Evolutionary conservation across 768 basidiomycete species (phyloP), one percentile per base, ranked within the genome.

Genomic region (Trametes elegans): DNA sequence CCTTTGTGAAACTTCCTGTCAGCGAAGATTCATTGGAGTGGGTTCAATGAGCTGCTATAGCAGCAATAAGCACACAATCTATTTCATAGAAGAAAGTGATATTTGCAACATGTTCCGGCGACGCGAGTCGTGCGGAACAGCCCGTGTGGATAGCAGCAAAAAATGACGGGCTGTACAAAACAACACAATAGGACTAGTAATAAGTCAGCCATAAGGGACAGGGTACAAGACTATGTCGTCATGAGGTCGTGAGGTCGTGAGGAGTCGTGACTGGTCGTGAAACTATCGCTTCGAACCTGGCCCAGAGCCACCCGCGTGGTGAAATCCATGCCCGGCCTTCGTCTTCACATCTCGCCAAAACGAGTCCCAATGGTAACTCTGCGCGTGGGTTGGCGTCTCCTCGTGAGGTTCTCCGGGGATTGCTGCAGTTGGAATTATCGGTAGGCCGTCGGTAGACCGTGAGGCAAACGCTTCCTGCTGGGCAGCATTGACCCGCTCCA

Each of bases 401-500:
- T 10, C n/a, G 34, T 36, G 32, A 0, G 14, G 40, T 19, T 29
- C 50, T 28, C 31, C 45, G 16, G 27, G n/a, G 16, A 1, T 21
- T 39, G 46, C 42, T 24, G 48, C 26, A 3, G 57, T 40, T 13
- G 52, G 34, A 7, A 36, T 14, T 10, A 44, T 40, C 8, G 52
- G 48, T 4, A 59, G 52, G 23, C 57, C 57, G 5, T 59, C 57
- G 16, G 42, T 53, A 16, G 48, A 38, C 8, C 50, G 38, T n/a
- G 38, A 40, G 7, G 57, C 66, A 54, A 75, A 83, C n/a, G 76
- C 81, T 19, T 77, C 75, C 51, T 71, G 72, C 61, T 86, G 84
- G 3, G 84, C 85, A 14, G 71, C 69, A 10, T 76, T 72, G 46
- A 87, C 74, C 26, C 84, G 76, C 59, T 85, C 80, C n/a, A 87